phyloP scores from a whole-genome alignment of 78 protist genomes.

The Cyanophora paradoxa region DNA sequence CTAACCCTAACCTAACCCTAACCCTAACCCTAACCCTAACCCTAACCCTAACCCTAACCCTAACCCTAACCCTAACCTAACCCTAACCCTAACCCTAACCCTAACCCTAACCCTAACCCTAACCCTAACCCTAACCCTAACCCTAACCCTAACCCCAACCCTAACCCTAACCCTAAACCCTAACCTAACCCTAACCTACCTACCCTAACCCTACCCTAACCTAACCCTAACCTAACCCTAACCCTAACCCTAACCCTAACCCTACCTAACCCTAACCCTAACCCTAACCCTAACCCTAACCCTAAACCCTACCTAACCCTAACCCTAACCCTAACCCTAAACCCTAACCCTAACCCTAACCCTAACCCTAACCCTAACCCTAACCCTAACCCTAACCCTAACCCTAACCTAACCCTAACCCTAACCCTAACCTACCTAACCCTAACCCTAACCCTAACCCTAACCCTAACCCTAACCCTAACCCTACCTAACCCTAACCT shows the following conservation, averaged over 20 bases:
- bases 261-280: conserved; percentile 21
- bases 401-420: too few species aligned
- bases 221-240: too few species aligned
- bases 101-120: background rate
- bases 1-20: too few species aligned
- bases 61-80: too few species aligned
- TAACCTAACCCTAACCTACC: too few species aligned
- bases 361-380: conserved; percentile 28
- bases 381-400: conserved; percentile 23
- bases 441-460: conserved; percentile 2
- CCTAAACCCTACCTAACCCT: conserved; percentile 15
- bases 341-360: conserved; percentile 27
- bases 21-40: conserved; percentile 1
- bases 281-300: conserved; percentile 27
- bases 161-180: too few species aligned
- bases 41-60: conserved; percentile 2
- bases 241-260: background rate
- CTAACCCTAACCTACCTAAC: too few species aligned
- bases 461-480: too few species aligned
- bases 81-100: background rate
- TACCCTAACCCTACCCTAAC: too few species aligned
- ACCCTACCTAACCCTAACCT: too few species aligned
- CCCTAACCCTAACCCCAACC: too few species aligned
- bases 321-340: conserved; percentile 6
- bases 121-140: background rate